phyloP scores from a whole-genome alignment of 148 eudicot species.

The Rhododendron mucronatum region DNA sequence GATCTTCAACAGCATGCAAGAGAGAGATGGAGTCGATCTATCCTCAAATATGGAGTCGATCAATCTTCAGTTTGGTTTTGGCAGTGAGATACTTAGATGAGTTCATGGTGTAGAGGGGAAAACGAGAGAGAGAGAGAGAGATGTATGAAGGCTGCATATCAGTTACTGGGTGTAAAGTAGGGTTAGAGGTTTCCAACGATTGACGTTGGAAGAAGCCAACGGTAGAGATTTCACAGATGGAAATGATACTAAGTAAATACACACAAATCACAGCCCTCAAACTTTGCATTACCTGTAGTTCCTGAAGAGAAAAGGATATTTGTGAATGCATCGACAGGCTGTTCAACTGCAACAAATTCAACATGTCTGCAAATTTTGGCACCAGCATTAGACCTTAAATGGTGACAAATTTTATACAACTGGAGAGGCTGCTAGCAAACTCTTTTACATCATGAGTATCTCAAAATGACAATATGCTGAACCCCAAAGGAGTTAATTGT shows the following conservation, averaged over 20 bases:
- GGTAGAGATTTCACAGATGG: too few species aligned
- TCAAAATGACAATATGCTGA: not conserved
- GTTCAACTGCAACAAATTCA: slow-evolving; percentile 64
- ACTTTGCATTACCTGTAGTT: slow-evolving; percentile 64
- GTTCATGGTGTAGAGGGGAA: too few species aligned
- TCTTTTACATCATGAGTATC: not conserved
- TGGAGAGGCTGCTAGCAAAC: slow-evolving; percentile 14
- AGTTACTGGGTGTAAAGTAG: too few species aligned
- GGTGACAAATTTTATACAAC: slow-evolving; percentile 9
- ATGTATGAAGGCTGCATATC: too few species aligned
- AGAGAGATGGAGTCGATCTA: too few species aligned
- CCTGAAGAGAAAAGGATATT: slow-evolving; percentile 98
- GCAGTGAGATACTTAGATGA: too few species aligned
- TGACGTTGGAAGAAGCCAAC: too few species aligned
- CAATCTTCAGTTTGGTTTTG: too few species aligned
- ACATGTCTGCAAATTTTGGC: slow-evolving; percentile 44
- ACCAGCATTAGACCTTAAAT: not conserved
- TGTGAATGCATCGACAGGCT: slow-evolving; percentile 62
- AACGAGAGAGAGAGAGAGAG: too few species aligned
- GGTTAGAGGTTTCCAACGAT: too few species aligned
- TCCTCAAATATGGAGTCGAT: too few species aligned
- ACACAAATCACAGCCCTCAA: not conserved
- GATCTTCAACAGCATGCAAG: too few species aligned
- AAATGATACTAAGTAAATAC: not conserved
- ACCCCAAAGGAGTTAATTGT: not conserved